Base-by-base conservation (phyloP, 1,284 basidiomycete species). In the Porodaedalea pini region DNA sequence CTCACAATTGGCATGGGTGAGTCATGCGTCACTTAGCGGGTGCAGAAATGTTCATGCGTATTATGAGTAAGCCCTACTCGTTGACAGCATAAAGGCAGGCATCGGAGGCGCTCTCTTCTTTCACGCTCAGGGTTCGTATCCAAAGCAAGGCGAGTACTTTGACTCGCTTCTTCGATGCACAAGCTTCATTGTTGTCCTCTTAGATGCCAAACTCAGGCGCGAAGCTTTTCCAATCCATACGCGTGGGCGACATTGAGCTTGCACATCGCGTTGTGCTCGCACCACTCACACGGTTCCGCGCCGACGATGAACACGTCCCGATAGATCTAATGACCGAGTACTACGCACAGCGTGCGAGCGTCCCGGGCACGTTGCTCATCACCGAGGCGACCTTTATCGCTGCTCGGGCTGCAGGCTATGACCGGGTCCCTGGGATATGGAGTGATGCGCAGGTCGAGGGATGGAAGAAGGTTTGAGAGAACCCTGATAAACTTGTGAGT, bases 401-500 rank as follows among this genome's bases (percentile, higher is more conserved):
- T 27, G 43, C 45, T 2, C 51, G 60, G 31, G 62, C 62, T 1
- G 63, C 61, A 2, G 64, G 66, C 10, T 60, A 56, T 13, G 49
- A 41, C 8, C 44, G 63, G 56, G 65, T 66, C 1, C 70, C 69
- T 6, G 57, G 57, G 4, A 66, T 69, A 39, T 71, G 58, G 56
- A 66, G 49, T 10, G 55, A 62, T 4, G 66, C 64, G 21, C 71
- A 72, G 53, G 63, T 70, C 31, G 56, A 37, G 2, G 69, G 60
- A 1, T 72, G 70, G 71, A 70, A 67, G 54, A 60, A 64, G 54
- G 64, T 70, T 39, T 21, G 59, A 19, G 50, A 49, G n/a, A n/a
- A n/a, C n/a, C n/a, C n/a, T n/a, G n/a, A 78, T n/a, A 73, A 72
- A 0, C 63, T 80, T 2, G 66, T 62, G 0, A 53, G 68, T 2